Conservation (phyloP, 2,329 filamentous ascomycete species). For the Thermochaetoides dissita region DNA sequence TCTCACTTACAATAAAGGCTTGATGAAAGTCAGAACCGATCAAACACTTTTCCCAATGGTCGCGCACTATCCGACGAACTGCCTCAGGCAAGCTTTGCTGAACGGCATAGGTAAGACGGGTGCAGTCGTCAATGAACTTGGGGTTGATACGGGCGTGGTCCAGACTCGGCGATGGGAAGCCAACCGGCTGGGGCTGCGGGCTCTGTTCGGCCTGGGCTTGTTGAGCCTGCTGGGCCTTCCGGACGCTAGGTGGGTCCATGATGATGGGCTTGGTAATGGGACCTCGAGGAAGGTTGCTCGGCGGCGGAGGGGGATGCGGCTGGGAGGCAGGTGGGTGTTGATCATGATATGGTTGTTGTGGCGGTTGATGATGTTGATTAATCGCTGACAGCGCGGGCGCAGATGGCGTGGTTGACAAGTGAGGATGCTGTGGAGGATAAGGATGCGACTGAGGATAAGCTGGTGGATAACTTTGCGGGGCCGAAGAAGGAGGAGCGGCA, state of each 20-base stretch:
- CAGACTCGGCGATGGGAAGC: constrained; percentile 24
- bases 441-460: no score
- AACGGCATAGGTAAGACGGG: constrained; percentile 26
- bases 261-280: constrained; percentile 15
- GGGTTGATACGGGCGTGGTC: constrained; percentile 18
- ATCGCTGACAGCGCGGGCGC: no score
- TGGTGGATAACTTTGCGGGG: no score
- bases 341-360: no score
- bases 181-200: constrained; percentile 3
- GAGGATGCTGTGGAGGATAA: no score
- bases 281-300: constrained; percentile 5
- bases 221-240: constrained; percentile 7
- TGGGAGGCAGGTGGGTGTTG: background rate
- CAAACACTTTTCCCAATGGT: constrained; percentile 36
- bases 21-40: constrained; percentile 38
- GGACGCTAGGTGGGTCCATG: constrained; percentile 18
- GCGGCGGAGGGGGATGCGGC: background rate
- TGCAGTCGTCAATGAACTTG: constrained; percentile 27
- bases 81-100: constrained; percentile 27
- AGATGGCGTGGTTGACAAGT: no score
- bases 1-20: constrained; percentile 34
- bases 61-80: constrained; percentile 35
- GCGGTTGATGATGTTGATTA: no score
- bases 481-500: no score
- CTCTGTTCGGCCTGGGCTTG: constrained; percentile 3